Percentiles rank a stretch among this genome's conserved stretches.
Evolutionary conservation across 768 basidiomycete species (phyloP).

Genomic region (Antrodiella citrinella): DNA sequence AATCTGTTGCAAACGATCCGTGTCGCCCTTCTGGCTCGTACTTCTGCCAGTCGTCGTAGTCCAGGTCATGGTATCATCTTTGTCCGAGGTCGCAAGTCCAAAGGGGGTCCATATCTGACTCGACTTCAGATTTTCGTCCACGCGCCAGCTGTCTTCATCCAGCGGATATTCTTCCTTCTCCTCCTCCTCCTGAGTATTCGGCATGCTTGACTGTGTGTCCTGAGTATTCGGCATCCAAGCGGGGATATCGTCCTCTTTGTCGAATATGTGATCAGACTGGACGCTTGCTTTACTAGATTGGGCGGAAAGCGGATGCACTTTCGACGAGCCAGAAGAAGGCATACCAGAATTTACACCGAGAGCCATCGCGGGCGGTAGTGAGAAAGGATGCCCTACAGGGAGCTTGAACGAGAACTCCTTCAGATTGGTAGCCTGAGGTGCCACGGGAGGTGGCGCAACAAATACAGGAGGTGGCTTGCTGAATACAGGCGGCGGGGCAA

Average conservation of each 20-base stretch:
- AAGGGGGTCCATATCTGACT: conserved; percentile 56
- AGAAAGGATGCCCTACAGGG: conserved; percentile 29
- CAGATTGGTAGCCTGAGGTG: background rate
- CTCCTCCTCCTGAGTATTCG: conserved; percentile 10
- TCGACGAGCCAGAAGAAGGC: conserved; percentile 18
- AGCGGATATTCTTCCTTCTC: conserved; percentile 26
- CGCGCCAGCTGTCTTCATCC: conserved; percentile 68
- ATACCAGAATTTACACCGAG: conserved; percentile 31
- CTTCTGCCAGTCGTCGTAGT: conserved; percentile 52
- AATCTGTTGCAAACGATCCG: conserved; percentile 4
- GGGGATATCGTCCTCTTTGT: conserved; percentile 33
- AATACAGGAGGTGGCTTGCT: conserved; percentile 41
- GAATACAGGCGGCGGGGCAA: conserved; percentile 46
- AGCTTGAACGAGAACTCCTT: conserved; percentile 29
- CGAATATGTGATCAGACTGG: conserved; percentile 44
- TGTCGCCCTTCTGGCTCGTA: conserved; percentile 20
- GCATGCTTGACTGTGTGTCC: conserved; percentile 38
- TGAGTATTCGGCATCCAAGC: conserved; percentile 56
- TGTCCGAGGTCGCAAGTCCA: conserved; percentile 31
- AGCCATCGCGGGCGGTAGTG: conserved; percentile 36
- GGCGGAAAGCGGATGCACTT: conserved; percentile 25
- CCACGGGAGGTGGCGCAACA: conserved; percentile 37
- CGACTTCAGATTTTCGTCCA: conserved; percentile 54
- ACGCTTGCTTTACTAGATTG: conserved; percentile 51
- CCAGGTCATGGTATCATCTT: conserved; percentile 73